Percentiles rank a stretch among this genome's conserved stretches.
Evolutionary conservation across 768 basidiomycete genomes (phyloP).

Genomic region (Lepiota brunneoincarnata): DNA sequence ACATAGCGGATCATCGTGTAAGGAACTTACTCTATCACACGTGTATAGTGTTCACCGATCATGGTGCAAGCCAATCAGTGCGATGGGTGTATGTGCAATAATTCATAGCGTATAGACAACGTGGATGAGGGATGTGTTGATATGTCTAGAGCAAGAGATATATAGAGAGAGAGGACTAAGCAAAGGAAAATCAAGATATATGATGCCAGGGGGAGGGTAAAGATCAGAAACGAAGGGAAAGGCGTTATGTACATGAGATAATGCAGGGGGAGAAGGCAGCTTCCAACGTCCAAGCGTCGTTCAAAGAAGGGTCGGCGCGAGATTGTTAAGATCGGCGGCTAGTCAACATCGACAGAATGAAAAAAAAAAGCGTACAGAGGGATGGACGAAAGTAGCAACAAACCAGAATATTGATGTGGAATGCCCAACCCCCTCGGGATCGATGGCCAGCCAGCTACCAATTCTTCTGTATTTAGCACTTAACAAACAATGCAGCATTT

Average conservation of each 20-base stretch:
- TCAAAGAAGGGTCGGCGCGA: not conserved
- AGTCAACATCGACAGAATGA: not conserved
- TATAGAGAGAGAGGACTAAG: slow-evolving; percentile 1
- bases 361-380: not conserved
- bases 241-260: slow-evolving; percentile 2
- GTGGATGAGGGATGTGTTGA: slow-evolving; percentile 5
- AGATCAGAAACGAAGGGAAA: not conserved
- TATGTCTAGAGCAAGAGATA: slow-evolving; percentile 6
- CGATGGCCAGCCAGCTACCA: not conserved
- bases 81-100: not conserved
- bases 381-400: not conserved
- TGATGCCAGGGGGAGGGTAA: not conserved
- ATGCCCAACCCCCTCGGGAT: not conserved
- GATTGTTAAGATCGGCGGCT: not conserved
- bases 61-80: not conserved
- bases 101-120: slow-evolving; percentile 10
- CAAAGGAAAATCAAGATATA: slow-evolving; percentile 6
- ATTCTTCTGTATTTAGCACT: slow-evolving; percentile 17
- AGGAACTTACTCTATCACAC: too few relatives aligned
- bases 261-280: not conserved
- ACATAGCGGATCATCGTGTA: too few relatives aligned
- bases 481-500: slow-evolving; percentile 73
- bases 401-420: not conserved
- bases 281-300: slow-evolving; percentile 6
- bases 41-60: not conserved